Percentiles rank a stretch among this genome's conserved stretches.
Evolutionary conservation across 768 basidiomycete species (phyloP).

Genomic region (Lactifluus rugatus): DNA sequence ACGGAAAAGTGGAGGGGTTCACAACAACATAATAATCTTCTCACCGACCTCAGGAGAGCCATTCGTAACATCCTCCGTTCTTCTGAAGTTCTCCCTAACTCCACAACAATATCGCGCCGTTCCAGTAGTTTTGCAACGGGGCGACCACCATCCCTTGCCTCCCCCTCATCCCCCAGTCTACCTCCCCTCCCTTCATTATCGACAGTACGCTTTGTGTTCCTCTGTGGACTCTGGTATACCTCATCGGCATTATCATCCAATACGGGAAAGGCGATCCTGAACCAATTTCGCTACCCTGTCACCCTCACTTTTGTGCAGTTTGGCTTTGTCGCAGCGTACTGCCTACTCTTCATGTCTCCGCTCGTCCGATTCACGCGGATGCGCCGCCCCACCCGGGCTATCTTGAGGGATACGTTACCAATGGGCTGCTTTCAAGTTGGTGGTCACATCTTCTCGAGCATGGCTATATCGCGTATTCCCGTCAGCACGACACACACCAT

Average conservation of each 20-base stretch:
- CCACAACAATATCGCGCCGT: constrained; percentile 3
- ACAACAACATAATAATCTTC: not conserved
- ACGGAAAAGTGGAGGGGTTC: not conserved
- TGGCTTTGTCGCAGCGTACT: constrained; percentile 84
- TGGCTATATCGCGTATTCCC: constrained; percentile 92
- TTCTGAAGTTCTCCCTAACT: constrained; percentile 7
- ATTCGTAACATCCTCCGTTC: constrained; percentile 8
- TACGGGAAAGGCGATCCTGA: constrained; percentile 92
- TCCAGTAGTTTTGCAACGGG: not conserved
- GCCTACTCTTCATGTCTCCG: constrained; percentile 76
- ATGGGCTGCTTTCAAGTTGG: constrained; percentile 98
- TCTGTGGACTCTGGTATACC: constrained; percentile 89
- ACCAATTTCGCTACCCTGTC: constrained; percentile 86
- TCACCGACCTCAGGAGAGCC: constrained; percentile 1
- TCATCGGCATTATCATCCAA: constrained; percentile 91
- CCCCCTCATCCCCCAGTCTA: not conserved
- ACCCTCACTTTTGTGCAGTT: constrained; percentile 98
- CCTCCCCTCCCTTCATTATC: constrained; percentile 24
- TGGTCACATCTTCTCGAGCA: constrained; percentile 95
- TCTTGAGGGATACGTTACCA: constrained; percentile 72
- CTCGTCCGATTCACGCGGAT: constrained; percentile 54
- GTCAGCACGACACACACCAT: constrained; percentile 99
- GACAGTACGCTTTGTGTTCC: constrained; percentile 52
- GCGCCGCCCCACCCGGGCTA: constrained; percentile 59
- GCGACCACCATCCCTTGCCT: not conserved